Evolutionary conservation across 805 yeast species (phyloP), one percentile per base, ranked within the genome.

Genomic region (Brettanomyces nanus): DNA sequence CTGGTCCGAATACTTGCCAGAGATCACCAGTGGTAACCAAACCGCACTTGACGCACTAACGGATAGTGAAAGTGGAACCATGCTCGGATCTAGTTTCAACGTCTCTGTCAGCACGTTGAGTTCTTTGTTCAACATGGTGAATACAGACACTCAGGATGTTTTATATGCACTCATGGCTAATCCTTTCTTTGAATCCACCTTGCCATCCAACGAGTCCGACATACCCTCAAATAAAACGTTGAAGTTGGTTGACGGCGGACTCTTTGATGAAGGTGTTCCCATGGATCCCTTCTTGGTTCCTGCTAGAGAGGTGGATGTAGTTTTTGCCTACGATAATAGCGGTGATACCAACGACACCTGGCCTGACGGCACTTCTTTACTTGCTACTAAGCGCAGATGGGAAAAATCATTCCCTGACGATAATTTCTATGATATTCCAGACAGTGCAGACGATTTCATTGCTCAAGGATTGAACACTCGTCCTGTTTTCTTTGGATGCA

Each of bases 401-500:
- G 40, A 45, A 3, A 37, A 47, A 13, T 65, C 68, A 39, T 78
- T 76, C 31, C 63, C 68, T 39, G 71, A 73, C 33, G 70, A 77
- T 15, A 58, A 74, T 2, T 82, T 80, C 63, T 92, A 92, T 14
- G 69, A 77, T 43, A 81, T 85, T 25, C 95, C 95, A 19, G 28
- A 36, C 1, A 80, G 75, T 46, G 56, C 52, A 6, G 61, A 67
- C 29, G 73, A 85, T 1, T 81, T 85, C 53, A 56, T 71, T 26
- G 66, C 68, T 37, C 47, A 61, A 42, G 81, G 80, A 36, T 66
- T 82, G 43, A 77, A 80, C 21, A 59, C 73, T 14, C 68, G 60
- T 44, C 94, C 95, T 21, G 68, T 77, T 1, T 85, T 85, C 61
- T 85, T 85, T 54, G 95, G 95, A 21, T 85, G 95, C 61, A 72